Evolutionary conservation across 2,329 filamentous ascomycete species (phyloP).

Genomic region (Zymoseptoria passerinii): DNA sequence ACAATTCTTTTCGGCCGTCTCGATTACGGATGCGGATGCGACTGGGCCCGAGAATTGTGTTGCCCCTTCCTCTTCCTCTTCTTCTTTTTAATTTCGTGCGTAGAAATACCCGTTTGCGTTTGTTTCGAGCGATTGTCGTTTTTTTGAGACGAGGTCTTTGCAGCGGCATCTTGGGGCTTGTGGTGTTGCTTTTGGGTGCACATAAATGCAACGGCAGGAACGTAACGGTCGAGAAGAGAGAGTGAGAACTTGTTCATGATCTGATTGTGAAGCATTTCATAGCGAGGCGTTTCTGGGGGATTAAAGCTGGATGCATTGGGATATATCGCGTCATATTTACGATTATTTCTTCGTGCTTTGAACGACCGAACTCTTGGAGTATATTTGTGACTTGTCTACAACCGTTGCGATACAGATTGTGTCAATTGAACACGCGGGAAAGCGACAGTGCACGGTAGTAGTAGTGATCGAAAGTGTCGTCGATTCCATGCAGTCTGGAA

Average conservation of each 20-base stretch:
- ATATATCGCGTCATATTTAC: background rate
- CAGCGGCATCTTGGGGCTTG: background rate
- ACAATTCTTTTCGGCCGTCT: background rate
- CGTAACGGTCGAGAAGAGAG: background rate
- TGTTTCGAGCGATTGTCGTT: background rate
- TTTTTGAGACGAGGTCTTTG: background rate
- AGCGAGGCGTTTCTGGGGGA: constrained; percentile 10
- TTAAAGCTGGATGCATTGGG: background rate
- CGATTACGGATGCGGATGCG: background rate
- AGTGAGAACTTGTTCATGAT: background rate
- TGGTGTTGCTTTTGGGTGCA: background rate
- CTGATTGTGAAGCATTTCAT: constrained; percentile 3
- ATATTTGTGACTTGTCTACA: background rate
- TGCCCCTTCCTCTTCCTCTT: too few relatives aligned
- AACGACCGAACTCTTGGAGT: background rate
- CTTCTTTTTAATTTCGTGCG: background rate
- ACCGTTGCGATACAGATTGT: too few relatives aligned
- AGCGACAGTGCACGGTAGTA: too few relatives aligned
- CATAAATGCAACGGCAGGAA: background rate
- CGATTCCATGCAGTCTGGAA: background rate
- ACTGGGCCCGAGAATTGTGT: background rate
- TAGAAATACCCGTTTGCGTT: background rate
- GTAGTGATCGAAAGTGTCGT: too few relatives aligned
- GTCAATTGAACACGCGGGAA: too few relatives aligned
- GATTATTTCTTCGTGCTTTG: background rate